Base-by-base conservation (phyloP, 257 asterid genomes). In the Striga asiatica region DNA sequence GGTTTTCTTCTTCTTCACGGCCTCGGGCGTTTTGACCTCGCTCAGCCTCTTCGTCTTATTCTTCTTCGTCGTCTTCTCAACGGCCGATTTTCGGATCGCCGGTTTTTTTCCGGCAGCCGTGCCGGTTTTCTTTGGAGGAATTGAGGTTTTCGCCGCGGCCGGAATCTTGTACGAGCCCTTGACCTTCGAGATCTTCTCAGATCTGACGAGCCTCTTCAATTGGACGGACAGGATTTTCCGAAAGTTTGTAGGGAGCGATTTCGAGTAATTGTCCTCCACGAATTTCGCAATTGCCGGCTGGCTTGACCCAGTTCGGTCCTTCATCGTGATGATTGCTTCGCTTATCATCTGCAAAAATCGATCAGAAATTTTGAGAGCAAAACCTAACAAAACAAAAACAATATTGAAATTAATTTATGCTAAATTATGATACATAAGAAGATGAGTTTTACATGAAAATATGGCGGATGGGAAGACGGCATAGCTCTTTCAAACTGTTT, bases 281-380 rank as follows among this genome's bases (percentile, higher is more conserved):
- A 59, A 83, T 58, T 74, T 76, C 3, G 86, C 79, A n/a, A 80
- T 78, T 4, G 86, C 75, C 0, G 86, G 81, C 9, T 83, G 89
- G 76, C 86, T 83, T 0, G 86, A 74, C 0, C 89, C 86, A 0
- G 66, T 67, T 8, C 77, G 77, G 58, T 83, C 84, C 69, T 83
- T 83, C 67, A 78, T 64, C 0, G 81, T 22, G 2, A 74, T 76
- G 39, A 83, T 72, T 9, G 94, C 89, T 62, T 83, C 86, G 10
- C 56, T 59, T 43, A 78, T 74, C 82, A 80, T 80, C 89, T 78
- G 56, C n/a, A n/a, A 24, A 2, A 34, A 42, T 8, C 3, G 20
- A 2, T 0, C 10, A 13, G 1, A 41, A 14, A 13, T 10, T 37
- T n/a, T n/a, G 11, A 24, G 12, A n/a, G 6, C 0, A 16, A 4